These are phyloP conservation scores for Trichoderma citrinoviride DNA, from an alignment of 2,329 filamentous ascomycete genomes.

Conservation along the genomic window DNA sequence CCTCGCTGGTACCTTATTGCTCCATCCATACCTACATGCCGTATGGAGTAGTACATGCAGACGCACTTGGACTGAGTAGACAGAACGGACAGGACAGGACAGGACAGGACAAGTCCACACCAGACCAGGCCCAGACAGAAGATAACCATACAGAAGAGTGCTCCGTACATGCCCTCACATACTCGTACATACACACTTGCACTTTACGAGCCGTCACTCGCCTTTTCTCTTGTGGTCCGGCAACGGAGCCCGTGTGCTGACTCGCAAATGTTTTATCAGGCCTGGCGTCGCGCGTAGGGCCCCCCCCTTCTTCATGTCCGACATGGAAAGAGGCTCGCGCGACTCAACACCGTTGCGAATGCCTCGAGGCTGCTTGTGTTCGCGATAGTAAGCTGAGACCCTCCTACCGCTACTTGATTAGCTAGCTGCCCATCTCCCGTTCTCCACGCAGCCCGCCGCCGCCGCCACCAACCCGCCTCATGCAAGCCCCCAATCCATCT, in stretches of 20 bases:
- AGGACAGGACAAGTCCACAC: not conserved
- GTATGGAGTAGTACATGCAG: not conserved
- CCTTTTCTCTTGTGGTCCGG: constrained; percentile 5
- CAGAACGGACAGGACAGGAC: not conserved
- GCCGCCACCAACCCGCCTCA: constrained; percentile 16
- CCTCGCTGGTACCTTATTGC: not conserved
- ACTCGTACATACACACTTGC: constrained; percentile 8
- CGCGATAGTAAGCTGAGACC: constrained; percentile 34
- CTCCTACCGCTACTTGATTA: constrained; percentile 21
- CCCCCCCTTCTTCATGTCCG: constrained; percentile 46
- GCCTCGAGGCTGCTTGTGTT: constrained; percentile 52
- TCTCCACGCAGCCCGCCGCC: constrained; percentile 20
- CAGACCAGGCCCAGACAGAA: not conserved
- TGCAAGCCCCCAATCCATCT: constrained; percentile 18
- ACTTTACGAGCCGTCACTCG: not conserved
- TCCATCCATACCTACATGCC: constrained; percentile 3
- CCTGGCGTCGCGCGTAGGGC: constrained; percentile 28
- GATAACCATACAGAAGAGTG: not conserved
- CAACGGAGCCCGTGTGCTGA: constrained; percentile 20
- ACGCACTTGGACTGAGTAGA: not conserved
- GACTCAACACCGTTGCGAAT: constrained; percentile 58
- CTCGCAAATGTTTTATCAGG: constrained; percentile 26
- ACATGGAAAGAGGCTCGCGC: constrained; percentile 57
- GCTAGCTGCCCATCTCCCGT: constrained; percentile 20
- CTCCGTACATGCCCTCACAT: constrained; percentile 6